Percentiles rank a stretch among this genome's conserved stretches.
phyloP scores from a whole-genome alignment of 1,284 basidiomycete genomes.

The Naganishia liquefaciens region DNA sequence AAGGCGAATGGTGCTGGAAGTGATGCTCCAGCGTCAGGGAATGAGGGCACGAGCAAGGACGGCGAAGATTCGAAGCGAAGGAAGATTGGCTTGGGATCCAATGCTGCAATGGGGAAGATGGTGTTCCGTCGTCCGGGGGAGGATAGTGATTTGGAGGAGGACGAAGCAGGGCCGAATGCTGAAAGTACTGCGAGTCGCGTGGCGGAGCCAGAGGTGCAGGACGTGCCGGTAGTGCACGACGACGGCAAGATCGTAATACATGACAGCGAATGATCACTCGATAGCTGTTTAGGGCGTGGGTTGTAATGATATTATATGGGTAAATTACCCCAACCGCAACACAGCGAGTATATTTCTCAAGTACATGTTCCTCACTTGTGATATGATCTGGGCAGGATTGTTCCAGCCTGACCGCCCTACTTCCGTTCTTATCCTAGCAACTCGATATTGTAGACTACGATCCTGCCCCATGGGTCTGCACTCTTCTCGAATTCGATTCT shows the following conservation, averaged over 20 bases:
- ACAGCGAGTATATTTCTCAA: too few species aligned
- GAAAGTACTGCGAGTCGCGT: background rate
- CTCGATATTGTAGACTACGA: constrained; percentile 53
- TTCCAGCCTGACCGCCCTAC: background rate
- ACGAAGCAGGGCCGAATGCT: constrained; percentile 30
- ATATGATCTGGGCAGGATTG: background rate
- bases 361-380: background rate
- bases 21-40: constrained; percentile 16
- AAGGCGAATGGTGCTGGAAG: constrained; percentile 17
- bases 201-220: background rate
- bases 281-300: background rate
- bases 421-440: constrained; percentile 26
- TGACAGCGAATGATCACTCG: constrained; percentile 45
- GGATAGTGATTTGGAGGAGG: constrained; percentile 38
- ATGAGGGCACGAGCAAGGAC: constrained; percentile 12
- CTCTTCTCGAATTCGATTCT: constrained; percentile 52
- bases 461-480: constrained; percentile 51
- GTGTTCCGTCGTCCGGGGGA: constrained; percentile 45
- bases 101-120: constrained; percentile 34
- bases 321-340: background rate
- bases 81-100: constrained; percentile 45
- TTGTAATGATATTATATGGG: background rate
- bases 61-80: constrained; percentile 38
- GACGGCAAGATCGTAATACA: constrained; percentile 46
- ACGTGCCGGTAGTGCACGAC: constrained; percentile 27